phyloP scores from a whole-genome alignment of 768 basidiomycete species.

The Boletus sp. region DNA sequence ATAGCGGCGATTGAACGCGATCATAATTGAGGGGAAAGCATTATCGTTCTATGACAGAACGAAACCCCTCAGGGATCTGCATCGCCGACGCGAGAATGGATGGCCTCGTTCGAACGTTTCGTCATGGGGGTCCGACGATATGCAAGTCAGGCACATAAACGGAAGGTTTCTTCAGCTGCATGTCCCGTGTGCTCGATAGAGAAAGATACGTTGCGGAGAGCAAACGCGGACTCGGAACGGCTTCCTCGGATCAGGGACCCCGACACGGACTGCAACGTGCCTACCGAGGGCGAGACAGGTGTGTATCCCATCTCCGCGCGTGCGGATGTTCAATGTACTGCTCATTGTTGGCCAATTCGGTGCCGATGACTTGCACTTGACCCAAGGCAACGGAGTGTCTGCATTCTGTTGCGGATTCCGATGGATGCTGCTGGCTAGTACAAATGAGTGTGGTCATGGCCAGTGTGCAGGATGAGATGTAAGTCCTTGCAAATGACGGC shows the following conservation, averaged over 20 bases:
- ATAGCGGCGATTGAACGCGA: neutral
- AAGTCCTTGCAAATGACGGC: neutral
- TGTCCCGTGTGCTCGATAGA: neutral
- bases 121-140: neutral
- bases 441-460: neutral
- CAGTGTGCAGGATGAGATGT: no score
- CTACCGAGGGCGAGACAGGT: neutral
- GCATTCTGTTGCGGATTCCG: neutral
- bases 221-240: neutral
- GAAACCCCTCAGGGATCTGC: no score
- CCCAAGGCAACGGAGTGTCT: no score
- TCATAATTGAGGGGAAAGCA: neutral
- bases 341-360: neutral
- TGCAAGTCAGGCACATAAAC: neutral
- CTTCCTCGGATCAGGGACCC: neutral
- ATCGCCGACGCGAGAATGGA: neutral
- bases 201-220: neutral
- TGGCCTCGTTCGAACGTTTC: neutral
- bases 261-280: neutral
- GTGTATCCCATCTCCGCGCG: neutral
- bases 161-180: neutral
- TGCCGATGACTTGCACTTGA: neutral
- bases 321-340: neutral
- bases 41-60: neutral
- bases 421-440: neutral